These are phyloP conservation scores for Gossypium trilobum DNA, from an alignment of 441 rosid species.

Conservation along the genomic window DNA sequence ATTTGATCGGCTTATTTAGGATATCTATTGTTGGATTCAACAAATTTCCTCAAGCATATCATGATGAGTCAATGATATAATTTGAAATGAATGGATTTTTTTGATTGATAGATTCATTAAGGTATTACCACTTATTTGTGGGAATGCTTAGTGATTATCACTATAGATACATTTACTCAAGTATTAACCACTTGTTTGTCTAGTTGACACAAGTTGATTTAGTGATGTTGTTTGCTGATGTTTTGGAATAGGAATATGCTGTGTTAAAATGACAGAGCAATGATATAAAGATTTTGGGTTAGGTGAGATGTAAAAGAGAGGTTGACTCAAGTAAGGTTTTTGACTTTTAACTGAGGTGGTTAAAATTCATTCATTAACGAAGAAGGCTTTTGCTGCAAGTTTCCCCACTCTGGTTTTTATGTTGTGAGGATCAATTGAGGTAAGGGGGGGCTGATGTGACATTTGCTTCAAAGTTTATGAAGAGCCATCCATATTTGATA, in stretches of 20 bases:
- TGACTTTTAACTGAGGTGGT: not conserved
- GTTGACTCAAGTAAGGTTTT: not conserved
- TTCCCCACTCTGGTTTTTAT: not conserved
- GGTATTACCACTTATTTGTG: not conserved
- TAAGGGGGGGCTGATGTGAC: not conserved
- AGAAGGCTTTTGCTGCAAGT: not conserved
- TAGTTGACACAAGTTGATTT: not conserved
- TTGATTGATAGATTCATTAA: not conserved
- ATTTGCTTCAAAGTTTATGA: not conserved
- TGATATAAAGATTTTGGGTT: not conserved
- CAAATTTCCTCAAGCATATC: not conserved
- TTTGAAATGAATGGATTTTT: not conserved
- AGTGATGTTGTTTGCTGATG: not conserved
- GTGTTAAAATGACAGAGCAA: not conserved
- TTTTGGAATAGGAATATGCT: conserved; percentile 3
- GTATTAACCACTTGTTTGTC: not conserved
- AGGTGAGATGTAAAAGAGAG: not conserved
- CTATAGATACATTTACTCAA: not conserved
- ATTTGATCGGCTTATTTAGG: not conserved
- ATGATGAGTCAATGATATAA: not conserved
- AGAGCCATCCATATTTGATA: not conserved
- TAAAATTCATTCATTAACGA: not conserved
- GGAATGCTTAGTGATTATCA: not conserved
- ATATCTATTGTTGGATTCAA: not conserved
- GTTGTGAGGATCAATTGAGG: not conserved